Conservation (phyloP, 148 eudicot species). For the Nepenthes gracilis region DNA sequence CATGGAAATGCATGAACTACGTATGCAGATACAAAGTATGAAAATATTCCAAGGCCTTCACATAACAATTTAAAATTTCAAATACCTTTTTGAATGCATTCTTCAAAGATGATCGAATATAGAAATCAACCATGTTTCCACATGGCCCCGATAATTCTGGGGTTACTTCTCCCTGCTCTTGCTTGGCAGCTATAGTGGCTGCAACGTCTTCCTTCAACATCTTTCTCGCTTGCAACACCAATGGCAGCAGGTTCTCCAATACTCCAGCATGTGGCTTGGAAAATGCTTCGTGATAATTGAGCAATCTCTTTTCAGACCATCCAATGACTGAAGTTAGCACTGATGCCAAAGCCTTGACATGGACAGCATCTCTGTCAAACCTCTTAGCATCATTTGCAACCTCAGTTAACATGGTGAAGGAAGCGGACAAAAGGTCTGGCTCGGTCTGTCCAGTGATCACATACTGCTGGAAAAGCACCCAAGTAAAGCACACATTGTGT, state of each 20-base stretch:
- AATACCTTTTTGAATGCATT: slow-evolving; percentile 64
- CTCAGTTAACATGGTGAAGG: slow-evolving; percentile 52
- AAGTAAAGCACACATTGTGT: slow-evolving; percentile 72
- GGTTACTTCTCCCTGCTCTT: slow-evolving; percentile 19
- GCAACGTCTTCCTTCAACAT: slow-evolving; percentile 63
- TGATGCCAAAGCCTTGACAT: slow-evolving; percentile 43
- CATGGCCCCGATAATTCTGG: slow-evolving; percentile 7
- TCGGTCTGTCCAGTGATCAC: slow-evolving; percentile 63
- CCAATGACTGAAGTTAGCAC: slow-evolving; percentile 44
- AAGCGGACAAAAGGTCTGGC: slow-evolving; percentile 54
- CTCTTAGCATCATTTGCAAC: slow-evolving; percentile 64
- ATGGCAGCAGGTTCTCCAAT: slow-evolving; percentile 59
- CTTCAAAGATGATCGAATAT: slow-evolving; percentile 57
- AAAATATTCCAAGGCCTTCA: neutral
- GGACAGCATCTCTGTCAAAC: slow-evolving; percentile 43
- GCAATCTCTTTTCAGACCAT: slow-evolving; percentile 68
- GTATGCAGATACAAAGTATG: neutral
- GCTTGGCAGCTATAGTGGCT: slow-evolving; percentile 21
- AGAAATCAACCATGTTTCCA: slow-evolving; percentile 58
- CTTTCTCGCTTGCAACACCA: slow-evolving; percentile 41
- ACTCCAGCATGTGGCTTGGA: slow-evolving; percentile 20
- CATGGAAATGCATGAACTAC: neutral
- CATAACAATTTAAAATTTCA: neutral
- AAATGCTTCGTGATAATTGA: slow-evolving; percentile 45
- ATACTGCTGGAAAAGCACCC: slow-evolving; percentile 70